Evolutionary conservation across 306 rosid species (phyloP).

Genomic region (Vicia villosa): DNA sequence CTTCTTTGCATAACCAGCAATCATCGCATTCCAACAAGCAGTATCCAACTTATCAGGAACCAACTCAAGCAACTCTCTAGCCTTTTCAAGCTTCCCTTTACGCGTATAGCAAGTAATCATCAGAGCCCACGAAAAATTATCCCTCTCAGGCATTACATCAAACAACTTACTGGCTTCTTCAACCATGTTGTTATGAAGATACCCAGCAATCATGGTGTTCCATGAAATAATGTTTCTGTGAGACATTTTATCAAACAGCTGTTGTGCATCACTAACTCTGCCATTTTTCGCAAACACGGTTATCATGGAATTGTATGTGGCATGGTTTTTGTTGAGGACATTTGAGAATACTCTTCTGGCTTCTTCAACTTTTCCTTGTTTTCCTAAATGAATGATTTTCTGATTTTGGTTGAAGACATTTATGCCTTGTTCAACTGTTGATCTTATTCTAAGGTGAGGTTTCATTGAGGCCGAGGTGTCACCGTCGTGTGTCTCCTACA

Average conservation of each 20-base stretch:
- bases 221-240: conserved; percentile 69
- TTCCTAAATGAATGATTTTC: conserved; percentile 64
- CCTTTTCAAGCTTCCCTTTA: conserved; percentile 66
- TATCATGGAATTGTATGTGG: conserved; percentile 84
- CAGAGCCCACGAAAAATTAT: conserved; percentile 71
- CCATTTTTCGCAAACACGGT: conserved; percentile 70
- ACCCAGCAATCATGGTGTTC: conserved; percentile 81
- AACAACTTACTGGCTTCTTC: conserved; percentile 62
- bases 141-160: conserved; percentile 62
- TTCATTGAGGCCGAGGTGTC: conserved; percentile 16
- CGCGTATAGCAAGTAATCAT: conserved; percentile 75
- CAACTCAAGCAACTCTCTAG: conserved; percentile 60
- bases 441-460: conserved; percentile 28
- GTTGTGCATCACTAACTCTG: conserved; percentile 60
- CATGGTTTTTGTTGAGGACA: conserved; percentile 59
- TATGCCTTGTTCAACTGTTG: conserved; percentile 52
- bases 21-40: conserved; percentile 81
- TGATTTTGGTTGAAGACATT: conserved; percentile 54
- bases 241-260: conserved; percentile 68
- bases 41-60: conserved; percentile 68
- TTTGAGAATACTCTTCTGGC: conserved; percentile 60
- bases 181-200: conserved; percentile 58
- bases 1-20: conserved; percentile 74
- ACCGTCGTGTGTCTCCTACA: too few relatives aligned
- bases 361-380: conserved; percentile 66